Base-by-base conservation (phyloP, 2,329 filamentous ascomycete genomes). In the Thelonectria rubi region DNA sequence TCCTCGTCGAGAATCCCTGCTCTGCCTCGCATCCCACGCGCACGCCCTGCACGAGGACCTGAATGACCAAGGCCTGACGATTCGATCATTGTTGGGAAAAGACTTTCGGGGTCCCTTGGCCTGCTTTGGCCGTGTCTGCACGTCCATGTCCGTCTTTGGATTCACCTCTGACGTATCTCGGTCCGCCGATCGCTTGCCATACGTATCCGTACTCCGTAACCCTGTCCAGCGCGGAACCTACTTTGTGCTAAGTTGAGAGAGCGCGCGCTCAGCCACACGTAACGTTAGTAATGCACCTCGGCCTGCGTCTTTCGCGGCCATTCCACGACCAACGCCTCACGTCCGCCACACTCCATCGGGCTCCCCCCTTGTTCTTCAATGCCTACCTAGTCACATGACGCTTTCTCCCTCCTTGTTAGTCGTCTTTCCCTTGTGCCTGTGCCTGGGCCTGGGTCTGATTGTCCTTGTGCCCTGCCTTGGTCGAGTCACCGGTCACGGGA, bases 321-420 rank as follows among this genome's bases (percentile, higher is more conserved):
- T 56, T 37, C 60, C 40, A 17, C 11, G 32, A 15, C 37, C 18
- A 59, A 42, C 51, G 26, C 48, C 56, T 42, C 47, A 47, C 30
- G 66, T 70, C 69, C 65, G 70, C 72, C 72, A 73, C 72, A 70
- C 55, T 68, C 60, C 58, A 48, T 54, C 32, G 49, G 20, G 49
- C 62, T 65, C 62, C 62, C 51, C 58, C 30, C 34, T 37, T 37
- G 34, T 37, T 37, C 11, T 15, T 32, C 32, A 48, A 17, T 48
- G 12, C 30, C 12, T 11, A 10, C 21, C 9, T 46, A 55, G 65
- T 71, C 72, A 71, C 71, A 71, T 71, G 69, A 74, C 62, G 61
- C 24, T 51, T 21, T 46, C 40, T 14, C 42, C 52, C 17, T 26
- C 43, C 21, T n/a, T 17, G 2, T 30, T 47, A 4, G 11, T n/a